A percentile compares a stretch with the other conserved stretches of the same genome.
Conservation (phyloP, 768 basidiomycete species). For the Dentipellis fragilis region DNA sequence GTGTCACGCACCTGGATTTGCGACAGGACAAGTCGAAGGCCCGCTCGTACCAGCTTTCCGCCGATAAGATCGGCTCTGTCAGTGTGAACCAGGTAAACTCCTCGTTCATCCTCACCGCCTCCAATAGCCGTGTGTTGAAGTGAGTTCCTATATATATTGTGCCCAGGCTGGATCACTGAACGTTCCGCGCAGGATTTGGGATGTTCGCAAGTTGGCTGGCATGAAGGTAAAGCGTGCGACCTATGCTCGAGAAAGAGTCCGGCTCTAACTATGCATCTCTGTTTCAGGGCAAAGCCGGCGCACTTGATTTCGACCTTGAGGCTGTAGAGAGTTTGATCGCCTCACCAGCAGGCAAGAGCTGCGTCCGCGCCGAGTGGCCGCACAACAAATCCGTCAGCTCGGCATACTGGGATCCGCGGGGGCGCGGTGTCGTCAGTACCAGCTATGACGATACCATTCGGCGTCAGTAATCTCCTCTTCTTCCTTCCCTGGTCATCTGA, state of each 20-base stretch:
- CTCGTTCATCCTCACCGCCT: slow-evolving; percentile 61
- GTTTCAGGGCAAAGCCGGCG: slow-evolving; percentile 8
- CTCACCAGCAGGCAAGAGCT: slow-evolving; percentile 42
- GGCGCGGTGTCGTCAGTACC: slow-evolving; percentile 72
- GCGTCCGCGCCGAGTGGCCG: slow-evolving; percentile 51
- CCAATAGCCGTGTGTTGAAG: slow-evolving; percentile 66
- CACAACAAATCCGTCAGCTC: slow-evolving; percentile 76
- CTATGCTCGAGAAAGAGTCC: too few species aligned
- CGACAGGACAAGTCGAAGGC: slow-evolving; percentile 47
- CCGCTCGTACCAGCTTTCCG: slow-evolving; percentile 54
- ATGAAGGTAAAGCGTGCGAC: slow-evolving; percentile 3
- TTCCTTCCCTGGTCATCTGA: background rate
- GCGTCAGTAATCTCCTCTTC: slow-evolving; percentile 32
- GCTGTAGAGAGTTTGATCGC: slow-evolving; percentile 38
- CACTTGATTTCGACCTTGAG: slow-evolving; percentile 28
- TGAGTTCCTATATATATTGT: slow-evolving; percentile 22
- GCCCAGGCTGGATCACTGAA: background rate
- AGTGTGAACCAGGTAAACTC: slow-evolving; percentile 69
- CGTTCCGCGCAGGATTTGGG: slow-evolving; percentile 55
- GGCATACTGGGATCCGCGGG: slow-evolving; percentile 80
- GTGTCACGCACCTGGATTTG: slow-evolving; percentile 67
- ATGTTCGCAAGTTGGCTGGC: slow-evolving; percentile 49
- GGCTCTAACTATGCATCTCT: background rate
- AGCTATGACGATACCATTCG: slow-evolving; percentile 74
- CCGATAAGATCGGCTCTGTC: slow-evolving; percentile 68